Conservation (phyloP, 2,329 filamentous ascomycete species). For the Reticulascus tulasneorum region DNA sequence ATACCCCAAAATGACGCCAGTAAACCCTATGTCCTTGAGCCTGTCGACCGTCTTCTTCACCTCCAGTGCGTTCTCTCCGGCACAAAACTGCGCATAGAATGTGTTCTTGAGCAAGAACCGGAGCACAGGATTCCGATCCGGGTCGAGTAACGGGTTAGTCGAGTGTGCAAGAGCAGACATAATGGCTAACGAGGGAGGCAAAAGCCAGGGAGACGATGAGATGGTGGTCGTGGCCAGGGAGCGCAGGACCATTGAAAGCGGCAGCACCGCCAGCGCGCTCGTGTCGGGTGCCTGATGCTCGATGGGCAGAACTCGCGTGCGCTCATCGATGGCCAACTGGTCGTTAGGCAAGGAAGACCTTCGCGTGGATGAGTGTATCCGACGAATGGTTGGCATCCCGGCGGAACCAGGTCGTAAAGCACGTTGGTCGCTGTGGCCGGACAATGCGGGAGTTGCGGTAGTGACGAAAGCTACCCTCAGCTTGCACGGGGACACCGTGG, state of each 20-base stretch:
- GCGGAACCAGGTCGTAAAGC: too few relatives aligned
- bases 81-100: conserved; percentile 90
- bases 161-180: conserved; percentile 70
- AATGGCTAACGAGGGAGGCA: conserved; percentile 64
- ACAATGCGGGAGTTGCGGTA: too few relatives aligned
- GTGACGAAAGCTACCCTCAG: too few relatives aligned
- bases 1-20: conserved; percentile 80
- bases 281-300: too few relatives aligned
- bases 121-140: conserved; percentile 71
- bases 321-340: conserved; percentile 12
- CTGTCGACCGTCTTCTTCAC: conserved; percentile 60
- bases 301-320: too few relatives aligned
- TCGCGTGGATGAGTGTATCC: conserved; percentile 22
- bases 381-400: too few relatives aligned
- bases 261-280: conserved; percentile 47
- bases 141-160: conserved; percentile 61
- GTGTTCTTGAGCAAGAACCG: conserved; percentile 71
- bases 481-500: too few relatives aligned
- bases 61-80: conserved; percentile 69
- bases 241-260: conserved; percentile 62
- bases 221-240: conserved; percentile 66
- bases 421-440: too few relatives aligned
- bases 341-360: conserved; percentile 16
- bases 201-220: conserved; percentile 66
- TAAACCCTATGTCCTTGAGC: conserved; percentile 72